Evolutionary conservation across 306 rosid genomes (phyloP), one percentile per base, ranked within the genome.

Genomic region (Coriaria nepalensis): DNA sequence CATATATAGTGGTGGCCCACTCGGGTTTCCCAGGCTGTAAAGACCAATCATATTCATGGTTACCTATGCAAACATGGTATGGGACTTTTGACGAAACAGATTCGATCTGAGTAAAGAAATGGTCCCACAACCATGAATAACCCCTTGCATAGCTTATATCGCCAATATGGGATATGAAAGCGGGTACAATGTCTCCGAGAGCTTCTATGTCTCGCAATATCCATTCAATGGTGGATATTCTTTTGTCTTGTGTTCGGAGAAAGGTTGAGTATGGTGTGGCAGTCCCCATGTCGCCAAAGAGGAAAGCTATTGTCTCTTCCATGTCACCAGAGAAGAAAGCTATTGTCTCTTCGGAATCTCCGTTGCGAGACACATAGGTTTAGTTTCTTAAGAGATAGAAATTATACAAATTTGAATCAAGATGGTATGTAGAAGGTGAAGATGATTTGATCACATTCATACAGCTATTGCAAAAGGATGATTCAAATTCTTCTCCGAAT

Each of bases 71-170:
- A 32, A 90, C 98, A 53, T 79, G 98, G 73, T 90, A 90, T 11
- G 94, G 78, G 49, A 81, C 68, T 57, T 60, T 75, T 43, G 87
- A 54, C 0, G 98, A 92, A 50, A 85, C 65, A 20, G 92, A 87
- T 50, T 90, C 92, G 40, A 90, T 63, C 70, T 74, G 95, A 14
- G 14, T 37, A 40, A 90, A 90, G 59, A 90, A 90, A 29, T 79
- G 76, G 36, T 90, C 94, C 98, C 95, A 90, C 53, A 90, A 46
- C 94, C 98, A 84, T 0, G 78, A 62, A 57, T 90, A 78, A 37
- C 98, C 98, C 70, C 95, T 73, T 29, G 98, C 98, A 13, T 90
- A 90, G 72, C 95, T 85, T 38, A 79, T 81, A 53, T 90, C 98
- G 34, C 98, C 95, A 40, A 90, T 79, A 64, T 90, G 98, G 11